Evolutionary conservation across 1,284 basidiomycete species (phyloP).

Genomic region (Tylopilus sp.): DNA sequence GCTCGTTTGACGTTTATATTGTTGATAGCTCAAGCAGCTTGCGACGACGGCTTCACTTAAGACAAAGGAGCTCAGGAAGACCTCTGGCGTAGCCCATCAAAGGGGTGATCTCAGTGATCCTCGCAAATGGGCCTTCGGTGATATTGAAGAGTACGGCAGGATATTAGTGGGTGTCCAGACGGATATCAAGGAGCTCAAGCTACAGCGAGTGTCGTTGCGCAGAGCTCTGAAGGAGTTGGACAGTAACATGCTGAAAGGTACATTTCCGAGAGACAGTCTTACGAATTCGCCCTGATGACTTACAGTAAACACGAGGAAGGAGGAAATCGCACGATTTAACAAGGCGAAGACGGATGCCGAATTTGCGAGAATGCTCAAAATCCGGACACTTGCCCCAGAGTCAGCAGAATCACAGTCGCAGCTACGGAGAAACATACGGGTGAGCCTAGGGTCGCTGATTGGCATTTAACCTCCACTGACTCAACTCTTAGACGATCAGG

Average conservation of each 20-base stretch:
- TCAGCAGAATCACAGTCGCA: slow-evolving; percentile 79
- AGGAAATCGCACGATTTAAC: slow-evolving; percentile 73
- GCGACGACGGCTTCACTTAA: slow-evolving; percentile 35
- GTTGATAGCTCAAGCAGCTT: slow-evolving; percentile 41
- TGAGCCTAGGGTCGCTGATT: slow-evolving; percentile 33
- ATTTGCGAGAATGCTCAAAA: slow-evolving; percentile 76
- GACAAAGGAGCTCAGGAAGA: slow-evolving; percentile 34
- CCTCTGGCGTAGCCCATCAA: slow-evolving; percentile 38
- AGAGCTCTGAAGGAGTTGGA: slow-evolving; percentile 52
- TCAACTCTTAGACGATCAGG: slow-evolving; percentile 49
- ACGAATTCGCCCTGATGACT: slow-evolving; percentile 1
- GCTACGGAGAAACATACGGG: slow-evolving; percentile 66
- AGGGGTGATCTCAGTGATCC: slow-evolving; percentile 45
- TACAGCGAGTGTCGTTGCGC: slow-evolving; percentile 40
- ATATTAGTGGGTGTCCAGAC: slow-evolving; percentile 45
- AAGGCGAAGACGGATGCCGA: slow-evolving; percentile 73
- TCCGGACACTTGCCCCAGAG: slow-evolving; percentile 82
- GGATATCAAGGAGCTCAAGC: slow-evolving; percentile 51
- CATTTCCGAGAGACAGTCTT: slow-evolving; percentile 7
- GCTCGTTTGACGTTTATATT: background rate
- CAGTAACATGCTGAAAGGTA: slow-evolving; percentile 66
- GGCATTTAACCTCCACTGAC: slow-evolving; percentile 4
- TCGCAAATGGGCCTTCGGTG: slow-evolving; percentile 52
- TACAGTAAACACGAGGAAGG: slow-evolving; percentile 66
- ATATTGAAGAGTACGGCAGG: slow-evolving; percentile 50